A percentile compares a stretch with the other conserved stretches of the same genome.
These are phyloP conservation scores for Thymus mandschuricus DNA, from an alignment of 257 asterid genomes.

Conservation along the genomic window DNA sequence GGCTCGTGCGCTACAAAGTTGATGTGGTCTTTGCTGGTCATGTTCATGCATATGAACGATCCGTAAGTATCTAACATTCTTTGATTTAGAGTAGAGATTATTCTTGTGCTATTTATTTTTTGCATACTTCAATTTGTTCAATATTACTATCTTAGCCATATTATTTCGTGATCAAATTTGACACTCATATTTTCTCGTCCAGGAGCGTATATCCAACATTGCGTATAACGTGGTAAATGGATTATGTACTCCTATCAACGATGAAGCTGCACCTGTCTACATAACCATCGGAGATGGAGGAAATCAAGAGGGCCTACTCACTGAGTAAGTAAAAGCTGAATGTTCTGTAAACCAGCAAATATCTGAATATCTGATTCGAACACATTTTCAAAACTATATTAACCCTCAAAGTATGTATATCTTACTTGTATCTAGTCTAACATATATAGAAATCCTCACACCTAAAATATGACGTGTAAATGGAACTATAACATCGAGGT, in stretches of 20 bases:
- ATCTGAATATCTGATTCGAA: too few species aligned
- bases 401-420: too few species aligned
- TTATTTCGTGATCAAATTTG: neutral
- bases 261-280: constrained; percentile 64
- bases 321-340: constrained; percentile 35
- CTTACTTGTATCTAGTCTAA: too few species aligned
- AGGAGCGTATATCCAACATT: constrained; percentile 67
- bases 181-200: neutral
- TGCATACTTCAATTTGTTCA: too few species aligned
- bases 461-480: too few species aligned
- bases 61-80: constrained; percentile 45
- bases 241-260: constrained; percentile 47
- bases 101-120: neutral
- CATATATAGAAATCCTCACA: too few species aligned
- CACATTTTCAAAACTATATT: too few species aligned
- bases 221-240: constrained; percentile 65
- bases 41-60: constrained; percentile 89
- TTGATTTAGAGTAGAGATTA: neutral
- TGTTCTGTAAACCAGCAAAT: neutral
- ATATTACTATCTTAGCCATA: neutral
- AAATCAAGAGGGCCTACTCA: constrained; percentile 63
- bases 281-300: constrained; percentile 76
- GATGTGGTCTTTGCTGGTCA: constrained; percentile 93
- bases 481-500: too few species aligned
- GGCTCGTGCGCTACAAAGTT: constrained; percentile 78